Evolutionary conservation across 441 rosid species (phyloP).

Genomic region (Populus trichocarpa): DNA sequence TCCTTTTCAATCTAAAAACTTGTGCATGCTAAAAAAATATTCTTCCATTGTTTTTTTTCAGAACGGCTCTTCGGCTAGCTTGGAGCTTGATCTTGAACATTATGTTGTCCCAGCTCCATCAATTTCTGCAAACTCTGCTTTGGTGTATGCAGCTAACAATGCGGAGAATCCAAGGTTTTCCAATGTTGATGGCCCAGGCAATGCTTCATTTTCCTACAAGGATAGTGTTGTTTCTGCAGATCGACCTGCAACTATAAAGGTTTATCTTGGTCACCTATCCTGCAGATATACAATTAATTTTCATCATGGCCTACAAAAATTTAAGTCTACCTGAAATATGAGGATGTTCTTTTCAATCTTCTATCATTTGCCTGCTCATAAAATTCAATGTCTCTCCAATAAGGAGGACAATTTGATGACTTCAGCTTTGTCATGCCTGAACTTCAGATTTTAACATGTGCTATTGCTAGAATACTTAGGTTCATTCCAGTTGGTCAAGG

Average conservation of each 20-base stretch:
- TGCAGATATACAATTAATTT: slow-evolving; percentile 16
- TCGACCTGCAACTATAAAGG: slow-evolving; percentile 66
- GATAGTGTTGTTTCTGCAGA: slow-evolving; percentile 41
- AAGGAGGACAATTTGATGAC: neutral
- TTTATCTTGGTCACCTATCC: slow-evolving; percentile 33
- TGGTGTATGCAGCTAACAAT: slow-evolving; percentile 84
- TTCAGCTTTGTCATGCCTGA: neutral
- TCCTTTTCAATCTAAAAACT: neutral
- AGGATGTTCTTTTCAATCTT: slow-evolving; percentile 6
- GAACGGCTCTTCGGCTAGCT: slow-evolving; percentile 66
- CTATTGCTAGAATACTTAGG: neutral
- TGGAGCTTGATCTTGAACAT: slow-evolving; percentile 98
- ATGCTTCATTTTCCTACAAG: slow-evolving; percentile 27
- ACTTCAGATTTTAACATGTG: neutral
- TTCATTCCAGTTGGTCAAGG: neutral
- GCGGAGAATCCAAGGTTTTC: slow-evolving; percentile 88
- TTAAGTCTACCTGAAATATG: neutral
- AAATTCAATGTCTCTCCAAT: neutral
- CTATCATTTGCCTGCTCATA: slow-evolving; percentile 2
- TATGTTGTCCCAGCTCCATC: slow-evolving; percentile 95
- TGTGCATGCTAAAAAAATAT: neutral
- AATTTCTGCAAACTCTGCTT: slow-evolving; percentile 69
- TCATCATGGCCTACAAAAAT: neutral
- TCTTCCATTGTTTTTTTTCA: slow-evolving; percentile 16
- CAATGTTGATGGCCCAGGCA: slow-evolving; percentile 39